Base-by-base conservation (phyloP, 768 basidiomycete species). In the Phanerochaete sordida region DNA sequence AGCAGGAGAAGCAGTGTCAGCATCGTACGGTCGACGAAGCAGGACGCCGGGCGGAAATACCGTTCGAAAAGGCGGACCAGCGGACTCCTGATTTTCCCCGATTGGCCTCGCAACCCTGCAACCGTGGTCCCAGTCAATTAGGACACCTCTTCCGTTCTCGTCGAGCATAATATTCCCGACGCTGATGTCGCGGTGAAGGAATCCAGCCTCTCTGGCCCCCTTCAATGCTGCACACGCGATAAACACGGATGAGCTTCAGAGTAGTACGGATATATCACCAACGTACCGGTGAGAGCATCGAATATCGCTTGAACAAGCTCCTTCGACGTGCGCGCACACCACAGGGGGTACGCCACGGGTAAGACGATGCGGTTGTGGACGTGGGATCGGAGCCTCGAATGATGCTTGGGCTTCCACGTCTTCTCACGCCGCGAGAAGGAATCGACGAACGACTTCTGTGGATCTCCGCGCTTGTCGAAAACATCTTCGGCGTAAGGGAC, bases 61-160 rank as follows among this genome's bases (percentile, higher is more conserved):
- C 47, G 33, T 35, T 35, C 8, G 48, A 13, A 35, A 50, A 26
- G 21, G 24, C 11, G 11, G 30, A 13, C n/a, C 30, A 8, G 7
- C n/a, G 16, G 33, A 33, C 28, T 5, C 12, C n/a, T n/a, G 12
- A 35, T 35, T 13, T 31, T n/a, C 21, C 11, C 15, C n/a, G 51
- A 12, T 26, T 13, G 51, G 16, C 21, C n/a, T 8, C 21, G n/a
- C 5, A 33, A 12, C 8, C 51, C 51, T 5, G 46, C 54, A 12
- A 35, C 33, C n/a, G n/a, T 46, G 51, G 35, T 60, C 59, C 59
- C 59, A 60, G 24, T 60, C 59, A 39, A 45, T 60, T 39, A 60
- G 39, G 6, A 60, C 43, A 9, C 59, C 59, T 23, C 44, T 7
- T 4, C 50, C 52, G n/a, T 45, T 31, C 6, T 39, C 21, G 23